These are phyloP conservation scores for Aspergillus unguis DNA, from an alignment of 2,329 filamentous ascomycete species.

Conservation along the genomic window DNA sequence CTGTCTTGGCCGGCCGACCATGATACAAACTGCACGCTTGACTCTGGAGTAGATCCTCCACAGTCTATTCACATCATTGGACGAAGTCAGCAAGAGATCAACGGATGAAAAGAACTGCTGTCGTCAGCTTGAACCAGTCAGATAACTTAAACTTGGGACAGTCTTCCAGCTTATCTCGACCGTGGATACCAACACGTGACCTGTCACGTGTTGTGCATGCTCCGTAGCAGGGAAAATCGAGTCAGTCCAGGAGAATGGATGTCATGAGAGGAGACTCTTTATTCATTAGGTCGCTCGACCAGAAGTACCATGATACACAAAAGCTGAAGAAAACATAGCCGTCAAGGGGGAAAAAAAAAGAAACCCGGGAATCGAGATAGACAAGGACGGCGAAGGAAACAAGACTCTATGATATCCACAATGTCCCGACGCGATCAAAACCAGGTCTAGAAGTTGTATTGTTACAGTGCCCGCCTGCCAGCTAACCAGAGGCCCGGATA, in stretches of 20 bases:
- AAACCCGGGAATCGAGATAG: conserved; percentile 13
- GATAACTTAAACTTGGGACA: too few relatives aligned
- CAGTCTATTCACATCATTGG: conserved; percentile 14
- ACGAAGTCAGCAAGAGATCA: neutral
- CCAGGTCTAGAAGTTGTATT: conserved; percentile 37
- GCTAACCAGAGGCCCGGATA: conserved; percentile 13
- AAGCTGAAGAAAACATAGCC: conserved; percentile 18
- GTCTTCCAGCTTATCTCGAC: too few relatives aligned
- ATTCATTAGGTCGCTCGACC: conserved; percentile 25
- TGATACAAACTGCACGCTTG: neutral
- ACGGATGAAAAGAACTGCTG: neutral
- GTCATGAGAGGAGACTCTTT: conserved; percentile 27
- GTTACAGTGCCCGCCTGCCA: conserved; percentile 36
- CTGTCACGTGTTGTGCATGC: neutral
- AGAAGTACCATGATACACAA: conserved; percentile 23
- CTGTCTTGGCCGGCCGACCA: conserved; percentile 1
- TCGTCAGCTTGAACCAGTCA: neutral
- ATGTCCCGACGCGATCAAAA: conserved; percentile 28
- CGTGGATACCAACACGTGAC: neutral
- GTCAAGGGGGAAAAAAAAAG: conserved; percentile 12
- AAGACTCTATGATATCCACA: conserved; percentile 26
- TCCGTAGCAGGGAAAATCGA: too few relatives aligned
- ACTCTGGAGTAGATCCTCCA: conserved; percentile 12
- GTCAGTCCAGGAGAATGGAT: neutral
- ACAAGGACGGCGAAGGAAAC: conserved; percentile 17